A percentile compares a stretch with the other conserved stretches of the same genome.
Conservation (phyloP, 2,329 filamentous ascomycete species). For the Cladosporium sp. region DNA sequence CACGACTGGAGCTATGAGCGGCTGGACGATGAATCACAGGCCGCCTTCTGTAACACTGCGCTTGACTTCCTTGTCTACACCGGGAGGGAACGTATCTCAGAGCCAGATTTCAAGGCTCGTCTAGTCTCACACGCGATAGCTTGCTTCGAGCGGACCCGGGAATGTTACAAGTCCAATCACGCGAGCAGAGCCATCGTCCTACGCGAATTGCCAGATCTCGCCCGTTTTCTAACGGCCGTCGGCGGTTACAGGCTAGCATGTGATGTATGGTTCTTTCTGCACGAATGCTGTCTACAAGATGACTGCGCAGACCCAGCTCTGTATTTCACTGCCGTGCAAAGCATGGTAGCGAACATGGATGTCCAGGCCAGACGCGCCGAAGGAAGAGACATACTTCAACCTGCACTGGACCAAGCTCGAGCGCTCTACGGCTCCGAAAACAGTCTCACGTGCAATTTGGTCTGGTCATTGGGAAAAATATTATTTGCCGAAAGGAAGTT, state of each 20-base stretch:
- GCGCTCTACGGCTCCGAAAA: not conserved
- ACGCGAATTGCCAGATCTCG: not conserved
- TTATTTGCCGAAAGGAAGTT: rapidly evolving
- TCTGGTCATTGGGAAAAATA: not conserved
- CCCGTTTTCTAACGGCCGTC: not conserved
- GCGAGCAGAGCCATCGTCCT: not conserved
- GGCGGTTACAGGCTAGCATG: not conserved
- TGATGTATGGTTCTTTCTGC: not conserved
- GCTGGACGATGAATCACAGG: not conserved
- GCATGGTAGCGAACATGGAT: not conserved
- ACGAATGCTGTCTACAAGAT: not conserved
- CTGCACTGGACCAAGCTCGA: not conserved
- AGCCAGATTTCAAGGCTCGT: not conserved
- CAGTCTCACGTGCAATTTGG: not conserved
- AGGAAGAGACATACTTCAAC: not conserved
- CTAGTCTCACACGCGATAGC: not conserved
- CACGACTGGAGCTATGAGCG: conserved; percentile 18
- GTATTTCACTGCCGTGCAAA: not conserved
- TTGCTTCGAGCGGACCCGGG: not conserved
- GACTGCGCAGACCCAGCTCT: not conserved
- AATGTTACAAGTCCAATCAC: not conserved
- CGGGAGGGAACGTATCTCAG: not conserved
- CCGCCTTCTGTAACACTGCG: not conserved
- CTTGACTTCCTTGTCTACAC: not conserved
- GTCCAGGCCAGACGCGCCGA: not conserved